Evolutionary conservation across 2,329 filamentous ascomycete genomes (phyloP).

Genomic region (Hypocreales sp.): DNA sequence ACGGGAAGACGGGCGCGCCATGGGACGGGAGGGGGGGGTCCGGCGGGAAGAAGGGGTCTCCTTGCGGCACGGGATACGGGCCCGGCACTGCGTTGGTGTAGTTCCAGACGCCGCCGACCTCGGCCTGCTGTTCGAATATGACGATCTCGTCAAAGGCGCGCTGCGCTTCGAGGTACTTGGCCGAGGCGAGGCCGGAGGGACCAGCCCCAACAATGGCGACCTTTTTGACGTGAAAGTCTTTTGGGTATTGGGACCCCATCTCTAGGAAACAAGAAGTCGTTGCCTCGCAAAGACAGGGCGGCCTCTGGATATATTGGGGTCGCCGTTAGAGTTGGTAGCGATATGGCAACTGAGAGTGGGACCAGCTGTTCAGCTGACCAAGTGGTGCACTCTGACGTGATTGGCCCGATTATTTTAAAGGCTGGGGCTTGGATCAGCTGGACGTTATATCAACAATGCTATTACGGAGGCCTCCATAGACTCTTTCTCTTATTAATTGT

Average conservation of each 20-base stretch:
- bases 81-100: slow-evolving; percentile 41
- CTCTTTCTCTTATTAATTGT: no score
- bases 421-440: no score
- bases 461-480: no score
- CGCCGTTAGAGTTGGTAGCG: no score
- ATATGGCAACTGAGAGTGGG: no score
- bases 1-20: slow-evolving; percentile 49
- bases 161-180: slow-evolving; percentile 67
- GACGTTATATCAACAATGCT: no score
- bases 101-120: slow-evolving; percentile 76
- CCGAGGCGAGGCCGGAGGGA: slow-evolving; percentile 61
- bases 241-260: slow-evolving; percentile 14
- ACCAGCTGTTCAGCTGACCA: no score
- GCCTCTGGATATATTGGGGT: no score
- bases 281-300: no score
- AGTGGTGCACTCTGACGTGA: no score
- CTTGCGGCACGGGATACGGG: slow-evolving; percentile 48
- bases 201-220: slow-evolving; percentile 76
- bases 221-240: slow-evolving; percentile 35
- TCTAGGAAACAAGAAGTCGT: no score
- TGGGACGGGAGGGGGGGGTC: slow-evolving; percentile 40
- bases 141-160: slow-evolving; percentile 50
- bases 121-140: slow-evolving; percentile 67
- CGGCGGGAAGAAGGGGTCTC: slow-evolving; percentile 43
- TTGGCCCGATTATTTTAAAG: no score